Percentiles rank a stretch among this genome's conserved stretches.
Evolutionary conservation across 371 early-diverging fungal species (phyloP).

Genomic region (Funneliformis caledonium): DNA sequence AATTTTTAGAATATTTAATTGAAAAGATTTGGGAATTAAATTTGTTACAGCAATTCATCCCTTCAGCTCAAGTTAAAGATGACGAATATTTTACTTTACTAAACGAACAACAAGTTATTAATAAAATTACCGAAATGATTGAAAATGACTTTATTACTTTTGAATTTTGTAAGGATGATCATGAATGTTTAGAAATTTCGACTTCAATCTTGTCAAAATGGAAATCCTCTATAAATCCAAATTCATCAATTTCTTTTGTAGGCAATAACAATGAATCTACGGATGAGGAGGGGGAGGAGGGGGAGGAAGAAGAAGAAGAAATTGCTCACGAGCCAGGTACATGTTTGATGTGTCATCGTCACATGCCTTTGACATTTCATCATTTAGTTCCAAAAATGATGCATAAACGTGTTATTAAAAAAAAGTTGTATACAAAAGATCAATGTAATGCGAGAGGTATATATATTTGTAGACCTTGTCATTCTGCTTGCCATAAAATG

Average conservation of each 20-base stretch:
- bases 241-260: background rate
- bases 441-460: slow-evolving; percentile 42
- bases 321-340: slow-evolving; percentile 31
- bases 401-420: slow-evolving; percentile 38
- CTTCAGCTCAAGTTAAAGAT: background rate
- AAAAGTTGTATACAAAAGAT: slow-evolving; percentile 31
- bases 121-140: slow-evolving; percentile 20
- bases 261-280: background rate
- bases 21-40: slow-evolving; percentile 27
- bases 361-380: slow-evolving; percentile 44
- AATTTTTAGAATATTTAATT: slow-evolving; percentile 31
- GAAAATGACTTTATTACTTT: slow-evolving; percentile 35
- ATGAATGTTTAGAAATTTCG: slow-evolving; percentile 32
- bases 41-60: background rate
- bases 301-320: slow-evolving; percentile 42
- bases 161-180: slow-evolving; percentile 24
- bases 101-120: slow-evolving; percentile 20
- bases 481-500: slow-evolving; percentile 41
- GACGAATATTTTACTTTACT: background rate
- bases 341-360: slow-evolving; percentile 42
- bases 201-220: background rate
- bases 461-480: slow-evolving; percentile 43
- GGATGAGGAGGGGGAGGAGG: slow-evolving; percentile 4
- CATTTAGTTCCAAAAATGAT: slow-evolving; percentile 43
- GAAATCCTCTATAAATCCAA: background rate